phyloP scores from a whole-genome alignment of 495 filamentous ascomycete species.

The Astrocystis sublimbata region DNA sequence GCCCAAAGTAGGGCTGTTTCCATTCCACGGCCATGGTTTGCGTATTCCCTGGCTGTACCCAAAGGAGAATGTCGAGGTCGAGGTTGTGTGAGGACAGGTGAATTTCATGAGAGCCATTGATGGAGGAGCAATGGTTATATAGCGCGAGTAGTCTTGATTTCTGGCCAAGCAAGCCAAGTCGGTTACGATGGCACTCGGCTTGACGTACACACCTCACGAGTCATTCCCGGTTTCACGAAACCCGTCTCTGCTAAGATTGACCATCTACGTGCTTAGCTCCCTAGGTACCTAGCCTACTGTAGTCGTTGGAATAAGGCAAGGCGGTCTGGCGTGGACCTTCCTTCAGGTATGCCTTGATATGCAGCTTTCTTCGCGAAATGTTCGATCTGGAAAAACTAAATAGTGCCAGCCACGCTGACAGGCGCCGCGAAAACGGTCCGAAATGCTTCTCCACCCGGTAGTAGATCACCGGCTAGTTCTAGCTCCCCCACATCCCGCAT shows the following conservation, averaged over 20 bases:
- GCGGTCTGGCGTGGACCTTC: too few species aligned
- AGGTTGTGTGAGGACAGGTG: neutral
- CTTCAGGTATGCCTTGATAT: too few species aligned
- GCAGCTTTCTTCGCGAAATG: too few species aligned
- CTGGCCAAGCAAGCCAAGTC: neutral
- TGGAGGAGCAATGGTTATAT: neutral
- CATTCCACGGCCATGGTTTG: neutral
- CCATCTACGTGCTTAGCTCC: neutral
- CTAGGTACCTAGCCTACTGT: too few species aligned
- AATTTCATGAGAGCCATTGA: neutral
- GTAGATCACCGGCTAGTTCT: neutral
- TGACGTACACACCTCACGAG: neutral
- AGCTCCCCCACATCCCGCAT: neutral
- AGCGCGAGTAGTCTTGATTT: neutral
- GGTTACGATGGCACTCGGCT: neutral
- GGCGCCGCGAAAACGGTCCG: too few species aligned
- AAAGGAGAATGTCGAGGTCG: too few species aligned
- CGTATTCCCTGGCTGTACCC: neutral
- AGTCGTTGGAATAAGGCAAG: too few species aligned
- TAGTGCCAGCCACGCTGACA: too few species aligned
- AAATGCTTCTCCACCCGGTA: neutral
- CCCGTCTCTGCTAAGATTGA: neutral
- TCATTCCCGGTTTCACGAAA: neutral
- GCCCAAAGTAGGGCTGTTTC: conserved; percentile 56
- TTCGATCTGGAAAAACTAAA: too few species aligned